These are phyloP conservation scores for Durotheca rogersii DNA, from an alignment of 495 filamentous ascomycete species.

Conservation along the genomic window DNA sequence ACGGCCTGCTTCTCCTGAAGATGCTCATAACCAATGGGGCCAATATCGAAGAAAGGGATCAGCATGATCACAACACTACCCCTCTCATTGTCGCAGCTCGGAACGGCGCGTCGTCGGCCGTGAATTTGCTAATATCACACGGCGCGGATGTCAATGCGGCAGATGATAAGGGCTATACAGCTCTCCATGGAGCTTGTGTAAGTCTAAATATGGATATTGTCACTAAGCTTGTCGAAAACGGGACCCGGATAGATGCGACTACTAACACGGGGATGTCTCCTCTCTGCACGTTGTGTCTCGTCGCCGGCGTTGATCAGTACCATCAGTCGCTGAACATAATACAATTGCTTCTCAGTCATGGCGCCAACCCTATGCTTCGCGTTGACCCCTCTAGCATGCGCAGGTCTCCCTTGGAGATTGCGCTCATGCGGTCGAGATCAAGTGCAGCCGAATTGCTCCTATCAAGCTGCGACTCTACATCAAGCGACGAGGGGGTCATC, in stretches of 20 bases:
- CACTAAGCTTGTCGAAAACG: background rate
- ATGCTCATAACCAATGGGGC: background rate
- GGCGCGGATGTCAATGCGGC: conserved; percentile 7
- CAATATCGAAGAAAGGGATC: conserved; percentile 1
- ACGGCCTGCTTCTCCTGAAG: background rate
- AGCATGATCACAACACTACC: background rate
- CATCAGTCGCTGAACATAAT: background rate
- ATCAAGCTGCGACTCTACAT: background rate
- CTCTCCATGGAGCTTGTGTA: conserved; percentile 5
- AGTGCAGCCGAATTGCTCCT: background rate
- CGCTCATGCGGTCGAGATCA: background rate
- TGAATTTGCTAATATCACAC: conserved; percentile 5
- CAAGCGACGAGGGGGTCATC: background rate
- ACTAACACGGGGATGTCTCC: background rate
- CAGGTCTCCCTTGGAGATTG: conserved; percentile 6
- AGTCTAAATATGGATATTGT: background rate
- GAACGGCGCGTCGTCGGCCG: background rate
- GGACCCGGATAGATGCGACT: conserved; percentile 2
- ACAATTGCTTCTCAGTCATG: background rate
- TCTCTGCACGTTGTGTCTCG: conserved; percentile 2
- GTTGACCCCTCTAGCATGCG: background rate
- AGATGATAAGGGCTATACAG: conserved; percentile 6
- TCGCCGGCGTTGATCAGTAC: background rate
- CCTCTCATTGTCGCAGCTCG: conserved; percentile 6
- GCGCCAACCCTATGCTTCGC: conserved; percentile 1